Base-by-base conservation (phyloP, 2,329 filamentous ascomycete genomes). In the Apiospora phragmitis region DNA sequence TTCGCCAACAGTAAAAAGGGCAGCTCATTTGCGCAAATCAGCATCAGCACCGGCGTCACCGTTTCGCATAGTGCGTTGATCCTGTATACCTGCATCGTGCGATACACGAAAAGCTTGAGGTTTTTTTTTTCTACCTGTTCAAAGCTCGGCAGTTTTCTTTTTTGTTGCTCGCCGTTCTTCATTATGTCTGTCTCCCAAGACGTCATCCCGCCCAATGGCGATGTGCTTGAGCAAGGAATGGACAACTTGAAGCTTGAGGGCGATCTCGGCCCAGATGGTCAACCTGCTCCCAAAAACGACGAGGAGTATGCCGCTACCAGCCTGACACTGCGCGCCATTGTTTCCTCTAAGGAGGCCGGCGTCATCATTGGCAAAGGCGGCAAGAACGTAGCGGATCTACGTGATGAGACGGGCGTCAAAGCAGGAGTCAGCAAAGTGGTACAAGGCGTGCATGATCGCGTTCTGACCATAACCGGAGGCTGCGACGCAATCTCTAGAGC, bases 391-490 rank as follows among this genome's bases (percentile, higher is more conserved):
- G 96, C 96, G 66, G 95, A 98, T 79, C 89, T 99, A 73, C 92
- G 96, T 80, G 95, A 99, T 78, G 95, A 98, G 85, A 99, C 96
- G 75, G 96, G 95, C 72, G 96, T 99, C 78, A 97, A 97, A 85
- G 96, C 96, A 72, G 96, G 96, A 75, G 96, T 99, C 74, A 98
- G 95, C 89, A 99, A 99, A 87, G 96, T 98, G 69, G 96, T 99
- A 65, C 94, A 95, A 76, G 95, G 96, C 76, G 96, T 99, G 71
- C 95, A 98, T 79, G 96, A 99, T 83, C 94, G 96, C 75, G 96
- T 99, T 75, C 87, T 99, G 76, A 98, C 96, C 73, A 97, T 99
- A 78, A 97, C 94, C 68, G 96, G 96, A 75, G 90, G 93, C 71
- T 92, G 97, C 79, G 93, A 94, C 71, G 92, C 94, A 76, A 94